Conservation (phyloP, 805 yeast species). For the Candida loeiensis region DNA sequence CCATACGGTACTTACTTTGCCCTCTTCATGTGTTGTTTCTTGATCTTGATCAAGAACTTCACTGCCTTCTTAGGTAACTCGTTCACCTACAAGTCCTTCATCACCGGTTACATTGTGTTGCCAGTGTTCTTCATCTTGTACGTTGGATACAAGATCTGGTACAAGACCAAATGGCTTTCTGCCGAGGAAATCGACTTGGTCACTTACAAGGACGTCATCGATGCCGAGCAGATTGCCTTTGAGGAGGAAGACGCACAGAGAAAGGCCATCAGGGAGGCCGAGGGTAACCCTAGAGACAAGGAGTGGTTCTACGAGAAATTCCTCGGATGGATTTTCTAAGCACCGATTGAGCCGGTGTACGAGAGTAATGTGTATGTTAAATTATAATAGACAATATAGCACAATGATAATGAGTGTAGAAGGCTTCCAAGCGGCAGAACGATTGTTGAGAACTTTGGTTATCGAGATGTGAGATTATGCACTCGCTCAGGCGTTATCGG, state of each 20-base stretch:
- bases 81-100: conserved; percentile 62
- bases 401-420: no score
- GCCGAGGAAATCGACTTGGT: conserved; percentile 60
- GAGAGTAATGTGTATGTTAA: not conserved
- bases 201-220: conserved; percentile 54
- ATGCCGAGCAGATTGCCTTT: conserved; percentile 38
- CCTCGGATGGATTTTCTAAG: conserved; percentile 48
- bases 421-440: no score
- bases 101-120: conserved; percentile 75
- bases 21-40: conserved; percentile 47
- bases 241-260: conserved; percentile 24
- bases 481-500: no score
- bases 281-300: conserved; percentile 38
- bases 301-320: conserved; percentile 48
- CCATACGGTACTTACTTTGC: conserved; percentile 67
- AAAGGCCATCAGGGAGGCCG: conserved; percentile 31
- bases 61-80: conserved; percentile 59
- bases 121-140: conserved; percentile 57
- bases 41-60: conserved; percentile 65
- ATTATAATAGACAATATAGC: not conserved
- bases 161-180: conserved; percentile 45
- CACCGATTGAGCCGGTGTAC: no score
- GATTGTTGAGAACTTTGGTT: no score
- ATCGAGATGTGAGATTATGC: no score
- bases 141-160: conserved; percentile 57